These are phyloP conservation scores for Phytophthora uliginosa DNA, from an alignment of 352 stramenopile species.

Conservation along the genomic window DNA sequence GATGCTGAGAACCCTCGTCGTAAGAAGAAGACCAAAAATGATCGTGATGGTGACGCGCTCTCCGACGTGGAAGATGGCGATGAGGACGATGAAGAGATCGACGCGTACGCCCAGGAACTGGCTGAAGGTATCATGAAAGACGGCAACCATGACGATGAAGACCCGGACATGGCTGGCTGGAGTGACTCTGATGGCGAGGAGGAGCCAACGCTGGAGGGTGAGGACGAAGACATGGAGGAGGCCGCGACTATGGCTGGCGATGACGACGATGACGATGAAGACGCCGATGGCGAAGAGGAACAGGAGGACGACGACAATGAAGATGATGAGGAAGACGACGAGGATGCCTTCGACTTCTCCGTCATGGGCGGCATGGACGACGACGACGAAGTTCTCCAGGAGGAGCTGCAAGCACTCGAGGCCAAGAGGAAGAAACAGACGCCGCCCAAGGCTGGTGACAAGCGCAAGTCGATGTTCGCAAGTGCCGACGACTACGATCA, in stretches of 20 bases:
- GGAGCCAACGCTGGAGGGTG: conserved; percentile 59
- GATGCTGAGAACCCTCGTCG: conserved; percentile 42
- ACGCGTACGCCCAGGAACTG: conserved; percentile 91
- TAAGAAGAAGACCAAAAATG: conserved; percentile 48
- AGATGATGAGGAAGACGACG: conserved; percentile 44
- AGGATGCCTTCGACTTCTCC: conserved; percentile 56
- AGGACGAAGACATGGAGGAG: conserved; percentile 56
- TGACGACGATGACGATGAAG: conserved; percentile 48
- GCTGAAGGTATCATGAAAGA: conserved; percentile 92
- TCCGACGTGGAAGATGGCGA: conserved; percentile 65
- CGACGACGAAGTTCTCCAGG: conserved; percentile 52
- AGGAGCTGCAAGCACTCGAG: conserved; percentile 46
- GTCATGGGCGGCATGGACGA: conserved; percentile 58
- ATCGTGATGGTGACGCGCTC: conserved; percentile 60
- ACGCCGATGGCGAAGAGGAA: conserved; percentile 49
- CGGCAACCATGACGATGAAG: conserved; percentile 79
- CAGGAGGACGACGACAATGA: conserved; percentile 42
- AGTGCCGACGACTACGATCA: conserved; percentile 80
- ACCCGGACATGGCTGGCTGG: conserved; percentile 80
- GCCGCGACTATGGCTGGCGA: conserved; percentile 52
- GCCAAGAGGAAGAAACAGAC: conserved; percentile 70
- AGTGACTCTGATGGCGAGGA: conserved; percentile 62
- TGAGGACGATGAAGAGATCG: conserved; percentile 85
- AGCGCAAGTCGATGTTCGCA: conserved; percentile 82
- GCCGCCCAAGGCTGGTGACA: conserved; percentile 45